Base-by-base conservation (phyloP, 2,329 filamentous ascomycete species). In the Dryadomyces quercivorus region DNA sequence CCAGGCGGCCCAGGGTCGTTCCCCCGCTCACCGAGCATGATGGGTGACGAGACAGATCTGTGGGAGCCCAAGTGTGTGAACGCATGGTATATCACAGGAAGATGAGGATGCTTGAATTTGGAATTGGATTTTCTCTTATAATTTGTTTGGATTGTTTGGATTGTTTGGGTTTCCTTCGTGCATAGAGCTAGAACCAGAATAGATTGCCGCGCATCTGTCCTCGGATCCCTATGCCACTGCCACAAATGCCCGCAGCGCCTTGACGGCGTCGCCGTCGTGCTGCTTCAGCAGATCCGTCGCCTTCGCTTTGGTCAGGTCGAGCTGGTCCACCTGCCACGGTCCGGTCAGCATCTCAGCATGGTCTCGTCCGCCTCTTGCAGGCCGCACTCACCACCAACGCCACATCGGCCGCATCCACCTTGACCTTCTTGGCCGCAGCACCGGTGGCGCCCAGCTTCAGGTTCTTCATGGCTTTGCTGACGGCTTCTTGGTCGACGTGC, bases 331-430 rank as follows among this genome's bases (percentile, higher is more conserved):
- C 82, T 84, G 56, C 46, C 16, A 8, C 8, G 26, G 8, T 5
- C 4, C 15, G 13, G 26, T 21, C 20, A 22, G 42, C 12, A 16
- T n/a, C n/a, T n/a, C n/a, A n/a, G n/a, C n/a, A 16, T 44, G 16
- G 8, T 44, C 16, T 44, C n/a, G 16, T 20, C 16, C 5, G 4
- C 16, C 42, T 44, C 4, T 44, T 44, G 12, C 16, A 13, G 7
- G 12, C 40, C 12, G 3, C 2, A 51, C 80, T 60, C 65, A 87
- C 84, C 66, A 92, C 65, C 51, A 92, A 68, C 5, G 76, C 68
- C 5, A 92, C 84, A 66, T 92, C 86, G 2, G 77, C 81, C 6
- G 79, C 69, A 58, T 90, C 86, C 48, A 92, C 80, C 72, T 91
- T 92, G 63, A 90, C 77, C 64, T 77, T 78, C 70, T 79, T 82